Base-by-base conservation (phyloP, 23 red algal genomes). In the Cyanidioschyzon merolae region DNA sequence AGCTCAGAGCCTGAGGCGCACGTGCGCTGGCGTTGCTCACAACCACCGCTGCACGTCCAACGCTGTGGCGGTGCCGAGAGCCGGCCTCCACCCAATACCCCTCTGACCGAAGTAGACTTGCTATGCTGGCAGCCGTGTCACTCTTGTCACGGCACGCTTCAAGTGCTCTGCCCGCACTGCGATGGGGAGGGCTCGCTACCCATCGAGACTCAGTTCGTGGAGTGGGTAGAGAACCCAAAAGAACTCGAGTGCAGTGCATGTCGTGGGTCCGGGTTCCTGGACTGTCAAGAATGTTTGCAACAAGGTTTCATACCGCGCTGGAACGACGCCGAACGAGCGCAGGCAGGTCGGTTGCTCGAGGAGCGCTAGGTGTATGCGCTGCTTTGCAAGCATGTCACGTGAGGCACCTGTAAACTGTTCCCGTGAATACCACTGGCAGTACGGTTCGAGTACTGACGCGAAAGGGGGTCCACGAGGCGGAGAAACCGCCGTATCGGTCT, bases 11-110 rank as follows among this genome's bases (percentile, higher is more conserved):
- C 7, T 27, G 63, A 25, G 21, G 63, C 63, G n/a, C 63, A 27
- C 30, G 63, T 71, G 29, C 63, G 63, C 30, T 71, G 63, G 63
- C 63, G 63, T 25, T 71, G 63, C 29, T 32, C 63, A 27, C 63
- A 71, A 27, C 63, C 63, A 71, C 63, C 63, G 63, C 63, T 71
- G 16, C 63, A 71, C 63, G 63, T 71, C n/a, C n/a, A 25, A 25
- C 63, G 63, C 16, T 71, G 63, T 35, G 63, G 63, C 63, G 63
- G 32, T 27, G 63, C 63, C 16, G 21, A 25, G 21, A 7, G 32
- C 7, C 63, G 63, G 7, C 63, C 63, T 7, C 12, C 63, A 35
- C 63, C 63, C n/a, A 71, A 71, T 27, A 71, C 63, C 12, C 63
- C 63, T 7, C 2, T 35, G n/a, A 27, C 7, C 2, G 3, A 25